A percentile compares a stretch with the other conserved stretches of the same genome.
Evolutionary conservation across 306 rosid genomes (phyloP).

Genomic region (Cicer chorassanicum): DNA sequence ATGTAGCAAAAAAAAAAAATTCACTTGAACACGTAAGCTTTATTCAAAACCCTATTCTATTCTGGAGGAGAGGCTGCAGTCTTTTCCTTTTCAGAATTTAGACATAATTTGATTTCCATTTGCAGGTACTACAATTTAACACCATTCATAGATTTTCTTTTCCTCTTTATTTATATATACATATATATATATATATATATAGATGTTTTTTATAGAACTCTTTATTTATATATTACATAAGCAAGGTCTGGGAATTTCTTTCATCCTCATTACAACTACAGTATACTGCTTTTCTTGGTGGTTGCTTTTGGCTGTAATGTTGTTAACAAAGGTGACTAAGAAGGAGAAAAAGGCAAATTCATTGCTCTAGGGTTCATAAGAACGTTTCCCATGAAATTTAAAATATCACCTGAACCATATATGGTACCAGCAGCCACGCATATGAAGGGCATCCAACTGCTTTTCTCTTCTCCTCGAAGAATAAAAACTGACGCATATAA

Average conservation of each 20-base stretch:
- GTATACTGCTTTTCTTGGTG: not conserved
- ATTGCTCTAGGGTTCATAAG: slow-evolving; percentile 36
- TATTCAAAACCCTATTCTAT: not conserved
- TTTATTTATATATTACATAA: slow-evolving; percentile 24
- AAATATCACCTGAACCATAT: slow-evolving; percentile 69
- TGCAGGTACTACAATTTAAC: slow-evolving; percentile 9
- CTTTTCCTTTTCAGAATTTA: slow-evolving; percentile 21
- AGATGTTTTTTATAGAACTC: not conserved
- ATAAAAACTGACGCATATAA: slow-evolving; percentile 59
- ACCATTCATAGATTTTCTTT: not conserved
- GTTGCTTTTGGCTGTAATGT: slow-evolving; percentile 29
- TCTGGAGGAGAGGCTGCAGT: slow-evolving; percentile 8
- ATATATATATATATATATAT: too few relatives aligned
- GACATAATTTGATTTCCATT: slow-evolving; percentile 1
- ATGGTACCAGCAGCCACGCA: slow-evolving; percentile 64
- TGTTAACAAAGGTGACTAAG: slow-evolving; percentile 7
- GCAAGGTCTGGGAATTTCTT: slow-evolving; percentile 22
- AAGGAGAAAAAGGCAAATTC: slow-evolving; percentile 16
- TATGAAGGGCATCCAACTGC: slow-evolving; percentile 83
- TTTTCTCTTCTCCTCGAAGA: slow-evolving; percentile 69
- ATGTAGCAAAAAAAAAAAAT: slow-evolving; percentile 7
- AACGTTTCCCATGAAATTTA: slow-evolving; percentile 40
- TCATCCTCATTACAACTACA: not conserved
- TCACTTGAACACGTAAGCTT: slow-evolving; percentile 6
- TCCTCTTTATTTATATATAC: slow-evolving; percentile 2